Percentiles rank a stretch among this genome's conserved stretches.
phyloP scores from a whole-genome alignment of 169 alveolate genomes.

The Babesia bigemina region DNA sequence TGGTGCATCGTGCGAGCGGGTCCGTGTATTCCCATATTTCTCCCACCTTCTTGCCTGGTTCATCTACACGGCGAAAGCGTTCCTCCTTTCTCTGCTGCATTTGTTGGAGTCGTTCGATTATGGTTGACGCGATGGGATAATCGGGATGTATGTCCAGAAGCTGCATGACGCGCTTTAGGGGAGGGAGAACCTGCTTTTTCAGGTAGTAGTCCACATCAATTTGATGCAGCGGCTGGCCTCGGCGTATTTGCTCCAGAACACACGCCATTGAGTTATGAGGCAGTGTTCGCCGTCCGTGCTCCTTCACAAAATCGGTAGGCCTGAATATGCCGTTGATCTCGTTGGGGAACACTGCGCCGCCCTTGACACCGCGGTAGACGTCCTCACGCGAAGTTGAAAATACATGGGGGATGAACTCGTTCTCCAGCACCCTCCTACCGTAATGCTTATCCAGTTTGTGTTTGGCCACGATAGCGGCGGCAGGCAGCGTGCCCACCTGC shows the following conservation, averaged over 20 bases:
- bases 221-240: constrained; percentile 37
- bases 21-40: constrained; percentile 32
- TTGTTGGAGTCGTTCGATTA: constrained; percentile 21
- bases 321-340: constrained; percentile 33
- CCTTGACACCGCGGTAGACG: constrained; percentile 15
- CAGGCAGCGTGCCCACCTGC: constrained; percentile 63
- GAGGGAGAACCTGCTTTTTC: constrained; percentile 60
- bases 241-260: constrained; percentile 24
- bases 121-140: constrained; percentile 18
- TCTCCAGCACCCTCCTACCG: constrained; percentile 43
- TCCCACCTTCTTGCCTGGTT: constrained; percentile 8
- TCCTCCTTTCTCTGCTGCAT: background rate
- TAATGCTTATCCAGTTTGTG: constrained; percentile 44
- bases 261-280: constrained; percentile 11
- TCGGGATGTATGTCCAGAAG: constrained; percentile 38
- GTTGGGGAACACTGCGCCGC: constrained; percentile 27
- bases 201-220: constrained; percentile 65
- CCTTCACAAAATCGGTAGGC: constrained; percentile 16
- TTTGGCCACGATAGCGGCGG: constrained; percentile 72
- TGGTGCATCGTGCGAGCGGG: background rate
- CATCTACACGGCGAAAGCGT: background rate
- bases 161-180: constrained; percentile 67
- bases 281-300: background rate
- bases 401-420: constrained; percentile 69
- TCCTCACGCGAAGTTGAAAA: constrained; percentile 38